Evolutionary conservation across 371 early-diverging fungal species (phyloP), one percentile per base, ranked within the genome.

Genomic region (Rhizomucor miehei): DNA sequence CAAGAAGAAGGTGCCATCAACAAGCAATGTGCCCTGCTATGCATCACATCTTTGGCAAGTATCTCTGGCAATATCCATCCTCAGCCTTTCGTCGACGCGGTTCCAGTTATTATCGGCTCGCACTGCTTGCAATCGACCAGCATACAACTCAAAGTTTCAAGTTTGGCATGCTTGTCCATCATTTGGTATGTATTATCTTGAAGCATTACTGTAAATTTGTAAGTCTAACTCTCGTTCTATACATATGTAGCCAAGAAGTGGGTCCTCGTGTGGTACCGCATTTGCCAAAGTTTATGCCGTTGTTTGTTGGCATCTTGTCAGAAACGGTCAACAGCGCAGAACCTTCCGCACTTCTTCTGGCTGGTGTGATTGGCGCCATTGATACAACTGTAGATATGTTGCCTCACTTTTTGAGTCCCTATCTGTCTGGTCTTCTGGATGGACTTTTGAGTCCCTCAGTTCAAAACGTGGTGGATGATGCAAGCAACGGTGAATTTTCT

Each of bases 351-450:
- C 54, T 71, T 37, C 60, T 89, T 13, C 80, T 86, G 46, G 57
- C 89, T 40, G 81, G 84, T 36, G 86, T 84, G 12, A 66, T 94
- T 48, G 75, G 79, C n/a, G 77, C 86, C 12, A 60, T 95, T 43
- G 90, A 86, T 54, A 79, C 84, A 0, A 76, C 91, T 39, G 77
- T 92, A 47, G 75, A 74, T 52, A 81, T 80, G 41, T 63, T 94
- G 63, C 87, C 93, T 20, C 87, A 89, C 57, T 96, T 96, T 66
- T 64, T 94, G 59, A 87, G 89, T 58, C 90, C 94, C 4, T 94
- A 89, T 53, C 62, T 92, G 23, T 63, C 74, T 44, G 74, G 83
- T 55, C 69, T 90, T 21, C 66, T 91, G 16, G 48, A 61, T 24
- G 64, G 67, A 21, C 70, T 81, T 4, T 55, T 90, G 40, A 81